Percentiles rank a stretch among this genome's conserved stretches.
These are phyloP conservation scores for Yamadazyma dushanensis DNA, from an alignment of 1,139 yeast species.

Conservation along the genomic window DNA sequence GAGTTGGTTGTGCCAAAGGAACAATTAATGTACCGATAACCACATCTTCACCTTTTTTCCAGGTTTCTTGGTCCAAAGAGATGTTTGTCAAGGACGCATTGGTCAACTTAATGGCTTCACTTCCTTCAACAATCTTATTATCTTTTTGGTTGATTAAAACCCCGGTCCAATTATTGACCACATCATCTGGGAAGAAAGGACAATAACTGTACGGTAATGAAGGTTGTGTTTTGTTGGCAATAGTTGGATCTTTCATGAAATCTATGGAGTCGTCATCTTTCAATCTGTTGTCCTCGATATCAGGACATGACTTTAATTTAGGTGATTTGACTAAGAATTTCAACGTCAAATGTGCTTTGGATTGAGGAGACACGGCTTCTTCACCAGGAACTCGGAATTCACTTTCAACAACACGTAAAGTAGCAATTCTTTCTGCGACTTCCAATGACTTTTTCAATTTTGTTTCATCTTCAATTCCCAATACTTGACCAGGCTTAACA, in stretches of 20 bases:
- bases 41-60: conserved; percentile 51
- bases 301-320: conserved; percentile 58
- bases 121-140: conserved; percentile 67
- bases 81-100: conserved; percentile 59
- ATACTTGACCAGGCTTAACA: conserved; percentile 49
- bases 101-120: conserved; percentile 55
- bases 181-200: conserved; percentile 68
- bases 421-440: conserved; percentile 69
- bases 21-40: conserved; percentile 71
- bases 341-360: conserved; percentile 72
- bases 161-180: conserved; percentile 65
- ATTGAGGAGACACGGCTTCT: conserved; percentile 66
- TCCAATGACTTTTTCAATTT: conserved; percentile 51
- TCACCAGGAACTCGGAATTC: conserved; percentile 91
- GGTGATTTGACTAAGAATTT: conserved; percentile 79
- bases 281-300: conserved; percentile 38
- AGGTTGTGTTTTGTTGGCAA: conserved; percentile 66
- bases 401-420: conserved; percentile 66
- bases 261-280: conserved; percentile 57
- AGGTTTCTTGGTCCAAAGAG: conserved; percentile 46
- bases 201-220: conserved; percentile 60
- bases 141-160: conserved; percentile 72
- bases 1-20: conserved; percentile 71
- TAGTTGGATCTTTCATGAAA: conserved; percentile 69
- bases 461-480: conserved; percentile 53